phyloP scores from a whole-genome alignment of 225 moss, liverwort and hornwort genomes.

The Antitrichia curtipendula region DNA sequence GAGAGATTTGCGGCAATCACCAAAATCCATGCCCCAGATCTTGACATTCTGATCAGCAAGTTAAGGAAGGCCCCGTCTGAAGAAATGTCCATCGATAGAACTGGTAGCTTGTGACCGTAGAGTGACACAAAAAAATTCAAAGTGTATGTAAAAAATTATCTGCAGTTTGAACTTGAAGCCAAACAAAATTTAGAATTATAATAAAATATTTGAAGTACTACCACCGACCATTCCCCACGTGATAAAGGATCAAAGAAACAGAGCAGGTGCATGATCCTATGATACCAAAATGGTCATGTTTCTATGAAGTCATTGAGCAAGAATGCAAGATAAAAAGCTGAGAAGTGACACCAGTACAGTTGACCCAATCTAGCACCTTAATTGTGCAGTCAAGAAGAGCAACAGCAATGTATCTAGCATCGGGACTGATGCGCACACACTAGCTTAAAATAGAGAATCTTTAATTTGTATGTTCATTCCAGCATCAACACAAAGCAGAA shows the following conservation, averaged over 20 bases:
- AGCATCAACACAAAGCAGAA: background rate
- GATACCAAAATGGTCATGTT: background rate
- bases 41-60: slow-evolving; percentile 93
- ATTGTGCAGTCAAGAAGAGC: slow-evolving; percentile 93
- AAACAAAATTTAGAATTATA: background rate
- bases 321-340: background rate
- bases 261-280: background rate
- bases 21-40: slow-evolving; percentile 99
- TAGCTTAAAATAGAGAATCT: background rate
- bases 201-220: background rate
- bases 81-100: slow-evolving; percentile 93
- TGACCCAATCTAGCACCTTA: slow-evolving; percentile 35
- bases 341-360: background rate
- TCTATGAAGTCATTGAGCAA: background rate
- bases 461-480: background rate
- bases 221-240: background rate
- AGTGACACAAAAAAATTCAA: slow-evolving; percentile 96
- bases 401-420: slow-evolving; percentile 84
- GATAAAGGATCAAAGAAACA: background rate
- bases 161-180: slow-evolving; percentile 14
- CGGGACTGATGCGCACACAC: slow-evolving; percentile 73
- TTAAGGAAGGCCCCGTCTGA: slow-evolving; percentile 86
- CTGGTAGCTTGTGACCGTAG: slow-evolving; percentile 95
- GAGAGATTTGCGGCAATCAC: slow-evolving; percentile 96
- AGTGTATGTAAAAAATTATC: slow-evolving; percentile 86